Evolutionary conservation across 805 yeast species (phyloP), one percentile per base, ranked within the genome.

Genomic region (Metschnikowia lachancei): DNA sequence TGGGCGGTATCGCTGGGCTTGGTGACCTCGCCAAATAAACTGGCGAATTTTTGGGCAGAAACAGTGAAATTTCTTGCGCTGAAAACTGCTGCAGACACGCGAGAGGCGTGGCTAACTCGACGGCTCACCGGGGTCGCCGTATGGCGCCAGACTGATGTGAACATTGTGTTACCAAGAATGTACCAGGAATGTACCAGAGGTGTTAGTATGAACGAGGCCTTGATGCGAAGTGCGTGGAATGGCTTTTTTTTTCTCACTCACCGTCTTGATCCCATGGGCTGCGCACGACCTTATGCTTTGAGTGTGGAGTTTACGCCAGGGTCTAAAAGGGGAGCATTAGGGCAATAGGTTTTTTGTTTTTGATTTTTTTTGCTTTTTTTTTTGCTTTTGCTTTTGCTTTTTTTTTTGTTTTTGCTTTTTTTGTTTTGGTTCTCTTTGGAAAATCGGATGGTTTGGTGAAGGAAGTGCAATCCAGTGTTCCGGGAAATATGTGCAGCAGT

Each of bases 11-110:
- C 52, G 16, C 53, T 48, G 30, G 54, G 46, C 39, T 58, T 55
- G 16, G 72, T 67, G 47, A 67, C 55, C 28, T 66, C 69, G 11
- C 71, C 72, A 49, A 67, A 66, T 20, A 66, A 43, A 44, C 56
- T 63, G 45, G 49, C 49, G 24, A 30, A 12, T 16, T 45, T 36
- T 17, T 37, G 2, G 48, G 17, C 16, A 4, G 48, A 45, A 18
- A 29, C 33, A 11, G 18, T 13, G 43, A 45, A 39, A 20, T 28
- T 39, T 45, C 48, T 45, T 20, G 34, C 37, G 26, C 26, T 4
- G 19, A 39, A 29, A 29, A 14, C 36, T 6, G 37, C 32, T 5
- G 3, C 34, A 4, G 14, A 32, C 20, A 16, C 35, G 17, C 30
- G 11, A 9, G 48, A 7, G 31, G 7, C 16, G 18, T 40, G 26